Evolutionary conservation across 768 basidiomycete genomes (phyloP), one percentile per base, ranked within the genome.

Genomic region (Sarcodon aspratus): DNA sequence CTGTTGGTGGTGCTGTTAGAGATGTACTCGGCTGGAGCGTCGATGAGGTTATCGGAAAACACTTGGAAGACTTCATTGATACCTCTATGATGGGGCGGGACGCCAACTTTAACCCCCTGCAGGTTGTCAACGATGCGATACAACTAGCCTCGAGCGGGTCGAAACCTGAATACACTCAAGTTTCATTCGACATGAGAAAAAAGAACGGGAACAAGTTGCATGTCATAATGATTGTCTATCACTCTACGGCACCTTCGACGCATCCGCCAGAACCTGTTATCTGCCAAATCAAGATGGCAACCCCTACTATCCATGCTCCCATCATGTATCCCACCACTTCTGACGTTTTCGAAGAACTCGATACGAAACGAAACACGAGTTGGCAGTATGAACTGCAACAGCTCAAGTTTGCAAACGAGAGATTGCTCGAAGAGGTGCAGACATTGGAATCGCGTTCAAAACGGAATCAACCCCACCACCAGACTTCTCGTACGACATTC

Each of bases 371-470:
- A 5, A 81, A 77, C 9, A 82, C 83, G 33, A 90, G 87, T 54
- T 96, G 93, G 92, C 92, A 95, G 67, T 95, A 91, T 56, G 89
- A 92, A 66, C 70, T 94, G 44, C 84, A 90, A 65, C 87, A 92
- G 63, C 70, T 93, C 54, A 74, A 80, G 59, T 80, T 81, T 57
- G 70, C 74, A 47, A 91, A 90, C 58, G 71, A 78, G 63, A 64
- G 79, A 52, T 54, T 90, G 48, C 62, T 62, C 46, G 82, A 84
- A 43, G 84, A 89, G 57, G 52, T 80, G 31, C 61, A 59, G 18
- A 61, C 57, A 13, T 62, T 76, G 10, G 74, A 74, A 59, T 50
- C 49, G 12, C 40, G 21, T 27, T 27, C 21, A 27, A 27, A 27
- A 5, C 21, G 21, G 21, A 27, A 27, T 27, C 21, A 27, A 27